Base-by-base conservation (phyloP, 371 early-diverging fungal species). In the Lichtheimia hyalospora region DNA sequence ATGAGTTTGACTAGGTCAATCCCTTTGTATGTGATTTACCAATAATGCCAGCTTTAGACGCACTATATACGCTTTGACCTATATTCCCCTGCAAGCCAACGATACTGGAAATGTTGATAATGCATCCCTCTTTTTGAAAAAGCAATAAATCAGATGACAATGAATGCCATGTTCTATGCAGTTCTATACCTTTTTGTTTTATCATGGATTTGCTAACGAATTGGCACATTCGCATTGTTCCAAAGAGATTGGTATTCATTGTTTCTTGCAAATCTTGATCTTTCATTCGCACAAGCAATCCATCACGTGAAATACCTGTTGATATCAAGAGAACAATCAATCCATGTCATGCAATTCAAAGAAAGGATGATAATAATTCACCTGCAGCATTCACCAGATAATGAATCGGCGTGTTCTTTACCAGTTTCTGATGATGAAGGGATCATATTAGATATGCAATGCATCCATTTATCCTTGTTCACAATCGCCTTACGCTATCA, bases 101-200 rank as follows among this genome's bases (percentile, higher is more conserved):
- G 2, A 91, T 86, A 56, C 94, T 93, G 1, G 92, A 74, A 16
- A 96, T 79, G 70, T 95, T 95, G 70, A 96, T 81, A 52, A 96
- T 93, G 49, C 84, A 87, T 1, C 94, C 92, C 69, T 70, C 70
- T 61, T n/a, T 57, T 43, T 34, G 10, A 6, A 8, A 10, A 10
- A 34, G 34, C 10, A 34, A 60, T 15, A 7, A 27, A 43, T 21
- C 8, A 34, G 34, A 34, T 34, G 34, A 34, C 34, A 34, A 34
- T 8, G 10, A 34, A 34, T 5, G 28, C 6, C 3, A 7, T 7
- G 3, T 49, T 10, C 3, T 12, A 3, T 20, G 39, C 25, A 4
- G 49, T 15, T 15, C 13, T n/a, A 52, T 57, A 87, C 83, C 85
- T 72, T 71, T 63, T 57, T 77, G 70, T 40, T 77, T 75, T 53